Base-by-base conservation (phyloP, 2,329 filamentous ascomycete genomes). In the Ustilaginoidea virens region DNA sequence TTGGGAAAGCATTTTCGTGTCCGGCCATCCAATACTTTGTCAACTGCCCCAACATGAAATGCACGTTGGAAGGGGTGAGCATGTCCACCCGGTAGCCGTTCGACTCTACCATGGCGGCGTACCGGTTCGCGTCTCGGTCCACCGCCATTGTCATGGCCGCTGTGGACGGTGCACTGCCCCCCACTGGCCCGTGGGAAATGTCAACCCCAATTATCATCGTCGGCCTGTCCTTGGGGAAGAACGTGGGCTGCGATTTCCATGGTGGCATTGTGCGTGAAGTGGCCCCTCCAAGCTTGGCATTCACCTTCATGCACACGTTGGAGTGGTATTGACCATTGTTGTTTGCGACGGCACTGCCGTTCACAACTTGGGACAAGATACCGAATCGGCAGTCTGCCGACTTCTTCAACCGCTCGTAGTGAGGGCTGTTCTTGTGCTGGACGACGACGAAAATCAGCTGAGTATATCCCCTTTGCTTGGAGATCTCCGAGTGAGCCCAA, bases 271-370 rank as follows among this genome's bases (percentile, higher is more conserved):
- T 53, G 25, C 49, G 61, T 29, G 58, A 74, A 1, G 83, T 94
- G 0, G 71, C 67, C 5, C 90, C 90, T 10, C 90, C 90, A 3
- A 98, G 67, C 59, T 98, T 98, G 4, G 82, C 80, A 43, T 98
- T 96, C 39, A 98, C 74, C 59, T 98, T 98, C 82, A 98, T 90
- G 38, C 74, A 69, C 0, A 98, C 83, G 36, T 98, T 98, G 1
- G 81, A 90, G 44, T 81, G 78, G 53, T 96, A 96, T 44, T 98
- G 90, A 0, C 66, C 66, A 14, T 79, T 71, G 11, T 69, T 70
- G 47, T 77, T 78, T 21, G 57, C 43, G 1, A 87, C 80, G 34
- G 92, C 78, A 0, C 57, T 56, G 3, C 63, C 59, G 39, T 85
- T 75, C n/a, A 96, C 47, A 36, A 86, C 78, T 48, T 96, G 90